Percentiles rank a stretch among this genome's conserved stretches.
Evolutionary conservation across 345 rosid species (phyloP).

Genomic region (Isatis tinctoria): DNA sequence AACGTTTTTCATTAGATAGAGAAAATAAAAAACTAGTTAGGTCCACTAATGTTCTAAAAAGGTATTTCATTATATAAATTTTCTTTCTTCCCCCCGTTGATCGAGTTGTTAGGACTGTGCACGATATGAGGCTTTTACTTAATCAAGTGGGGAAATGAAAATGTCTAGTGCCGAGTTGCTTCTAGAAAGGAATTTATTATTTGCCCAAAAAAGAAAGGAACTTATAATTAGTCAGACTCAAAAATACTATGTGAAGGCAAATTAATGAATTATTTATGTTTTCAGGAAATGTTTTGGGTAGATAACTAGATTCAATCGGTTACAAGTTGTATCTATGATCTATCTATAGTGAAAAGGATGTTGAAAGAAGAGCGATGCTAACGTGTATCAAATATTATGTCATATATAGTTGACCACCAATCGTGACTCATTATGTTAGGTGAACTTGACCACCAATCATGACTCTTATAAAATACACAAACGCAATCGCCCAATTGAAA

Average conservation of each 20-base stretch:
- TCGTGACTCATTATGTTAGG: too few species aligned
- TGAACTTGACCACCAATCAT: constrained; percentile 6
- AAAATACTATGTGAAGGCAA: constrained; percentile 2
- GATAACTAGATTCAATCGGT: neutral
- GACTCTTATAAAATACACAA: neutral
- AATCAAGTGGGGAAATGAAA: constrained; percentile 10
- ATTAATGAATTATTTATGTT: neutral
- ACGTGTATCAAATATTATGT: neutral
- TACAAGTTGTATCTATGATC: neutral
- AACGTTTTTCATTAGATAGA: neutral
- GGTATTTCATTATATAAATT: neutral
- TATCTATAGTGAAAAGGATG: neutral
- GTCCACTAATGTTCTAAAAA: neutral
- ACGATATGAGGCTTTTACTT: constrained; percentile 7
- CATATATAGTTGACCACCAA: too few species aligned
- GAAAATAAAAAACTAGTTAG: neutral
- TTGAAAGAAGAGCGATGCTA: neutral
- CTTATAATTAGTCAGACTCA: neutral
- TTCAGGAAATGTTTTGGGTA: neutral
- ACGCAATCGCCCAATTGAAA: neutral
- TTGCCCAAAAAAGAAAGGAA: too few species aligned
- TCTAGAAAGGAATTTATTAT: constrained; percentile 11
- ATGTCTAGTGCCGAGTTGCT: constrained; percentile 19
- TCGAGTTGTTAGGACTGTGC: constrained; percentile 23
- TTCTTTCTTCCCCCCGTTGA: constrained; percentile 4